Evolutionary conservation across 306 rosid species (phyloP).

Genomic region (Pyrus communis): DNA sequence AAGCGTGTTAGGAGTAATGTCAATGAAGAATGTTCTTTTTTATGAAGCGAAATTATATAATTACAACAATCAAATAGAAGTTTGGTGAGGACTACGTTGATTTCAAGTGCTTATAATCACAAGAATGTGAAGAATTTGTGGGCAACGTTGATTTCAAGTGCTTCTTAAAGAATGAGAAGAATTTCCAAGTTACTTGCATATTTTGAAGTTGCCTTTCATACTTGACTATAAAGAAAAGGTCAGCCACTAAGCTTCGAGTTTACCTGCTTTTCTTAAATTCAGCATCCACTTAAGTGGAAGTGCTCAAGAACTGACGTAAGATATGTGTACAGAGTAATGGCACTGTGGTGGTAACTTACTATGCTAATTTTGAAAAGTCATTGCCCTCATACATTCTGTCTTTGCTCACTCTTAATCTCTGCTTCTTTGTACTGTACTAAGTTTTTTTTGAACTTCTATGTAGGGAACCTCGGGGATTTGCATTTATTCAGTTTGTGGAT

Average conservation of each 20-base stretch:
- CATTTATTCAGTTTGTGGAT: constrained; percentile 96
- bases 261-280: constrained; percentile 47
- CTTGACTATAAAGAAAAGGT: constrained; percentile 76
- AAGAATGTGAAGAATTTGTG: constrained; percentile 72
- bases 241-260: constrained; percentile 56
- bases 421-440: constrained; percentile 26
- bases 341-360: constrained; percentile 32
- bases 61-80: constrained; percentile 55
- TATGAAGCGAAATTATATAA: constrained; percentile 59
- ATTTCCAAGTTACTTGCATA: constrained; percentile 68
- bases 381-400: constrained; percentile 19
- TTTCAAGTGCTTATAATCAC: constrained; percentile 68
- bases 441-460: constrained; percentile 23
- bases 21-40: constrained; percentile 44
- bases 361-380: constrained; percentile 36
- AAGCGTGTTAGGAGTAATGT: constrained; percentile 58
- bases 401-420: constrained; percentile 18
- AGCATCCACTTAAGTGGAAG: constrained; percentile 42
- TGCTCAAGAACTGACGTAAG: constrained; percentile 28
- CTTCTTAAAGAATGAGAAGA: constrained; percentile 71
- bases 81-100: constrained; percentile 70
- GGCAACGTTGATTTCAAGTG: constrained; percentile 63
- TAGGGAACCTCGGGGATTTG: constrained; percentile 98
- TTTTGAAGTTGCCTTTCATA: constrained; percentile 62
- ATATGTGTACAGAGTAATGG: constrained; percentile 33